Conservation (phyloP, 2,329 filamentous ascomycete genomes). For the Blumeriella jaapii region DNA sequence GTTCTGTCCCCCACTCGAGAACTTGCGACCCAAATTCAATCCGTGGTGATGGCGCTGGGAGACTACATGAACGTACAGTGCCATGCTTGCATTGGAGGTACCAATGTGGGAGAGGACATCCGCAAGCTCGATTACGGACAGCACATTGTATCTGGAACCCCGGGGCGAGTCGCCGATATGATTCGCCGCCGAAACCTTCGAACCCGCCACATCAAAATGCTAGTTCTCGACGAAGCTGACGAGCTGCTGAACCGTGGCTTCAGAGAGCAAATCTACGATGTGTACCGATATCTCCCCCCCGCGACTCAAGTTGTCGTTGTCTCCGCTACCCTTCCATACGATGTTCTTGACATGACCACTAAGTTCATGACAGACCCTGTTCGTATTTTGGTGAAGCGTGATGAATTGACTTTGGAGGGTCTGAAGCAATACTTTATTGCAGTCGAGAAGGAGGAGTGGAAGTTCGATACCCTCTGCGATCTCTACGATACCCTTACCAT, state of each 20-base stretch:
- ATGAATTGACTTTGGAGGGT: constrained; percentile 93
- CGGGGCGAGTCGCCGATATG: constrained; percentile 88
- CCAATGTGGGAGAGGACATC: constrained; percentile 96
- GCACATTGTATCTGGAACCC: constrained; percentile 94
- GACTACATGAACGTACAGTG: constrained; percentile 99
- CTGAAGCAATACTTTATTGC: constrained; percentile 99
- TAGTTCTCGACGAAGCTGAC: constrained; percentile 66
- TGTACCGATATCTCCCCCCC: constrained; percentile 92
- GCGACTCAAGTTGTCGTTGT: constrained; percentile 98
- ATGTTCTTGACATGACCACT: constrained; percentile 97
- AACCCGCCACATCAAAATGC: constrained; percentile 68
- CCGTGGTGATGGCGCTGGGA: constrained; percentile 97
- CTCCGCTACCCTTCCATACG: constrained; percentile 91
- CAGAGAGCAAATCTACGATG: constrained; percentile 97
- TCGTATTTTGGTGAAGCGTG: constrained; percentile 94
- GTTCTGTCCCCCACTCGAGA: constrained; percentile 94
- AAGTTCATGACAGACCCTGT: constrained; percentile 99
- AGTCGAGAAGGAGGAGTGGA: constrained; percentile 99
- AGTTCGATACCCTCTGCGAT: constrained; percentile 96
- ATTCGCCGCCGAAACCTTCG: constrained; percentile 62
- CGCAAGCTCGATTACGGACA: constrained; percentile 95
- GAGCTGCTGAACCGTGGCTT: constrained; percentile 86
- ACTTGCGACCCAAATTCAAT: constrained; percentile 95
- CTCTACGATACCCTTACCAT: constrained; percentile 98
- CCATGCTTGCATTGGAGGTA: constrained; percentile 96